These are phyloP conservation scores for Vigna hirtella DNA, from an alignment of 306 rosid species.

Conservation along the genomic window DNA sequence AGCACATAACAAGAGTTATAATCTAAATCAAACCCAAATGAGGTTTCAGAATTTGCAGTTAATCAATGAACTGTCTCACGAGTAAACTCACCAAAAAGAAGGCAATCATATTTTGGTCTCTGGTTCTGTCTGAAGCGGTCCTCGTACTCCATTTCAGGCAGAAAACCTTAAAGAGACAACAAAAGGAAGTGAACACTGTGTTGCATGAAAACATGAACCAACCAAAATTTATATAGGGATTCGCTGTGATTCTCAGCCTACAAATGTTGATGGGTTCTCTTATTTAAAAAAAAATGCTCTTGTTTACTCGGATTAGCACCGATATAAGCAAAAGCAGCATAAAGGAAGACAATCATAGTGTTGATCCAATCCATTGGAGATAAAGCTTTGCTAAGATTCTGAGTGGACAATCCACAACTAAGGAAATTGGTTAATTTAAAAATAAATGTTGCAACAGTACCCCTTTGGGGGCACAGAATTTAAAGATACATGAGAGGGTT, in stretches of 20 bases:
- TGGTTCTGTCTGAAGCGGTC: constrained; percentile 62
- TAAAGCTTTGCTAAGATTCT: constrained; percentile 48
- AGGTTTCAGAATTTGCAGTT: constrained; percentile 21
- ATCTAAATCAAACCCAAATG: constrained; percentile 23
- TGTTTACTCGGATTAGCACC: constrained; percentile 57
- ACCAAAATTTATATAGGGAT: constrained; percentile 47
- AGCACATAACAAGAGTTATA: constrained; percentile 19
- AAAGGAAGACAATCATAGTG: constrained; percentile 48
- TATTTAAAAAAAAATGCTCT: constrained; percentile 2
- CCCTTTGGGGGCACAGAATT: constrained; percentile 35
- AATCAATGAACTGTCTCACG: neutral
- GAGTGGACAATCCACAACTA: constrained; percentile 59
- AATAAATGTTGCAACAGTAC: constrained; percentile 39
- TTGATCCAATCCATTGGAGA: constrained; percentile 37
- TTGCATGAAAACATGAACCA: constrained; percentile 47
- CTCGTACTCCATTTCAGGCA: constrained; percentile 76
- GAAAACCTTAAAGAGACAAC: constrained; percentile 46
- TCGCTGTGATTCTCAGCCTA: constrained; percentile 41
- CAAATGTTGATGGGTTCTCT: constrained; percentile 21
- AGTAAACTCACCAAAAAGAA: constrained; percentile 76
- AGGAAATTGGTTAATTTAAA: constrained; percentile 31
- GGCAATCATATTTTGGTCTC: constrained; percentile 84
- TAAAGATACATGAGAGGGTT: constrained; percentile 10
- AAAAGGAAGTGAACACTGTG: constrained; percentile 36
- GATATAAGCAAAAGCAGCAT: constrained; percentile 37